Percentiles rank a stretch among this genome's conserved stretches.
These are phyloP conservation scores for Hypoxylon crocopeplum DNA, from an alignment of 495 filamentous ascomycete species.

Conservation along the genomic window DNA sequence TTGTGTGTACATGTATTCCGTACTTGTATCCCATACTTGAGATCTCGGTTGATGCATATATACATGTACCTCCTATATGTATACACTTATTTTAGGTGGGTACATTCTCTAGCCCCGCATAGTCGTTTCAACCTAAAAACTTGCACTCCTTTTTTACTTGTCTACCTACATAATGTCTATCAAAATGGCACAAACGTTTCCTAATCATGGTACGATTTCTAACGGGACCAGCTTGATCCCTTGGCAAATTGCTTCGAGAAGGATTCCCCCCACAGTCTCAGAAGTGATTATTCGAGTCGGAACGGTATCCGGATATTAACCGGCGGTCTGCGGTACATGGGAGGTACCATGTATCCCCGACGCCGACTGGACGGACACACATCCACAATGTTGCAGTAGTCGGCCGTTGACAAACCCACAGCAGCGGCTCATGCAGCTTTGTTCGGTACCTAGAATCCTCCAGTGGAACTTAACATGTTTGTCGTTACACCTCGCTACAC, in stretches of 20 bases:
- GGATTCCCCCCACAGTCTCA: constrained; percentile 25
- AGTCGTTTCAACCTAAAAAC: constrained; percentile 31
- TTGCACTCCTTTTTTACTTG: too few species aligned
- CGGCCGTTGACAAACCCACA: too few species aligned
- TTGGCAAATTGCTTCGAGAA: constrained; percentile 30
- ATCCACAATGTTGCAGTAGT: constrained; percentile 31
- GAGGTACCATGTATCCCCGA: not conserved
- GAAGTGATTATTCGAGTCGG: too few species aligned
- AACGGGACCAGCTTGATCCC: constrained; percentile 2
- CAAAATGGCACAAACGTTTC: constrained; percentile 8
- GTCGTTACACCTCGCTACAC: too few species aligned
- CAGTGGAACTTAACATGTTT: too few species aligned
- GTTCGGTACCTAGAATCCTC: too few species aligned
- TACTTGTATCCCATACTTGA: not conserved
- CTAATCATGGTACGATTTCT: constrained; percentile 18
- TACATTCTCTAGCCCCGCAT: constrained; percentile 27
- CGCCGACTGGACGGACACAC: constrained; percentile 29
- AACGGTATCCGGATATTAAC: constrained; percentile 11
- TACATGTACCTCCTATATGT: constrained; percentile 1
- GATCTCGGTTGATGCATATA: constrained; percentile 30
- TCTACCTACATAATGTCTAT: not conserved
- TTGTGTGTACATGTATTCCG: constrained; percentile 1
- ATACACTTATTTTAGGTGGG: too few species aligned
- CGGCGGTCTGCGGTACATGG: not conserved
- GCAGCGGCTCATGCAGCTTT: too few species aligned